Conservation (phyloP, 768 basidiomycete species). For the Boletus rubroflammeus region DNA sequence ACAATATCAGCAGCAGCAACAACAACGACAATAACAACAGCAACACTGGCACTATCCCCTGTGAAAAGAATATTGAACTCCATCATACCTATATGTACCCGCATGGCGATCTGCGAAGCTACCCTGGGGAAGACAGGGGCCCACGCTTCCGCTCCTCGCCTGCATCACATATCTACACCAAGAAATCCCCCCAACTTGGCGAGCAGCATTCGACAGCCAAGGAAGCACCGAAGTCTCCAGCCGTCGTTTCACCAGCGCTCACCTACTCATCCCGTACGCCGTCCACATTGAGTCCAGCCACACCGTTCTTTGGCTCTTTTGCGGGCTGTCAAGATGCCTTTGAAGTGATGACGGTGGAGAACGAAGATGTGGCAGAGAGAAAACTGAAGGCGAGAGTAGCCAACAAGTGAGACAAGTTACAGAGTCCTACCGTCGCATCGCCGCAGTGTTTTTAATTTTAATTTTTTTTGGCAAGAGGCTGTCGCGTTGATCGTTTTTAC, state of each 20-base stretch:
- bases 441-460: background rate
- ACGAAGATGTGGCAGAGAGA: constrained; percentile 23
- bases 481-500: constrained; percentile 7
- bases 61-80: constrained; percentile 12
- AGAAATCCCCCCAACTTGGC: constrained; percentile 9
- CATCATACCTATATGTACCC: constrained; percentile 25
- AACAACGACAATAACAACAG: constrained; percentile 20
- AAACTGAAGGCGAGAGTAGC: constrained; percentile 20
- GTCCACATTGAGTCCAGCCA: constrained; percentile 66
- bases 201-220: constrained; percentile 19
- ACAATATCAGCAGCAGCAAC: constrained; percentile 21
- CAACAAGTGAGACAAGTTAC: constrained; percentile 12
- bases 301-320: constrained; percentile 68
- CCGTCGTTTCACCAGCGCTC: constrained; percentile 62
- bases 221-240: constrained; percentile 43
- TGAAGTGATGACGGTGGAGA: constrained; percentile 22
- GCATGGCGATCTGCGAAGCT: constrained; percentile 13
- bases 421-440: background rate
- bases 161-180: constrained; percentile 13
- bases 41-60: constrained; percentile 20
- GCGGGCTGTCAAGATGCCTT: constrained; percentile 29
- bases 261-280: constrained; percentile 65
- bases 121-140: constrained; percentile 1
- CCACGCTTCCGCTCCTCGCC: constrained; percentile 7
- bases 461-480: constrained; percentile 10